These are phyloP conservation scores for Nannochloropsis oceanica DNA, from an alignment of 108 stramenopile species.

Conservation along the genomic window DNA sequence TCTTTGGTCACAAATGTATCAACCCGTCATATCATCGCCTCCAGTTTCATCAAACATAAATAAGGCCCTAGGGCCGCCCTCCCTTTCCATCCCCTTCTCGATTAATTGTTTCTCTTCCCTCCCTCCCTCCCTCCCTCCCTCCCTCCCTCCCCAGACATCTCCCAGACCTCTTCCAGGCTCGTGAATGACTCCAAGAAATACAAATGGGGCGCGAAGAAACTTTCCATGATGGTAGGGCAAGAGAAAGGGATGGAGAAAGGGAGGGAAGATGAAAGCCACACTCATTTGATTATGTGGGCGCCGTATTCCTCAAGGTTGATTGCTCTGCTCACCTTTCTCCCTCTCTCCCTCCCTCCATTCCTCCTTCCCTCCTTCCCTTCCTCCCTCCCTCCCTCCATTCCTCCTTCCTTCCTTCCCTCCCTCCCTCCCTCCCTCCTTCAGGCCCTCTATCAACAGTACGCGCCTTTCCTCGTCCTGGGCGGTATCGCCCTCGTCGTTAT, in stretches of 20 bases:
- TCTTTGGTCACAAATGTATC: no score
- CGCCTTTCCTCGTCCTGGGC: neutral
- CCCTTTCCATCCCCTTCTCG: no score
- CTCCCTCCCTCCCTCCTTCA: neutral
- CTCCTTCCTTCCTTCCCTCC: neutral
- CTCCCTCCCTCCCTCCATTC: no score
- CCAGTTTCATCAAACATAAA: no score
- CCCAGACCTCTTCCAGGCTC: neutral
- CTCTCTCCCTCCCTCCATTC: neutral
- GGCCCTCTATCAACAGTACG: neutral
- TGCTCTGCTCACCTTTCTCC: neutral
- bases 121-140: no score
- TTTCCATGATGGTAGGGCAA: neutral
- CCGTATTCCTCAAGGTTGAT: neutral
- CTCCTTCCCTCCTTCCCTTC: no score
- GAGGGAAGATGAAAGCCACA: neutral
- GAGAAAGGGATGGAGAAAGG: neutral
- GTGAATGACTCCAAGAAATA: neutral
- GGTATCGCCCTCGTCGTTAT: neutral
- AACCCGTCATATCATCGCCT: no score
- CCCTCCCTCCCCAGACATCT: neutral
- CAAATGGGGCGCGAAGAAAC: neutral
- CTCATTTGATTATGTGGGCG: no score
- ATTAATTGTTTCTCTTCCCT: no score
- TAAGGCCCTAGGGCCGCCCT: no score